Evolutionary conservation across 805 yeast genomes (phyloP).

Genomic region (Naumovozyma castellii): DNA sequence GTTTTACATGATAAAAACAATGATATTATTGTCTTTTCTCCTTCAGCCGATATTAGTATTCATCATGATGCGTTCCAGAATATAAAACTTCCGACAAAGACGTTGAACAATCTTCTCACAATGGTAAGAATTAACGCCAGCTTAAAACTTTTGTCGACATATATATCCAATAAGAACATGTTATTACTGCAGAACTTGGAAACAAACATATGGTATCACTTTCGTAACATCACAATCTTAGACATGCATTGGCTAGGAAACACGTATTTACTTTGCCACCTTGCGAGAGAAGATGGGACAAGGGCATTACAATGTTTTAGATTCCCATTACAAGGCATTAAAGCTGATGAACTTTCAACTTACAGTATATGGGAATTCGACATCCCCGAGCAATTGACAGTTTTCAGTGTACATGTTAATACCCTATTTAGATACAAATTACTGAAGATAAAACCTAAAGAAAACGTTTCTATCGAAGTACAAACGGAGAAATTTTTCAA

Average conservation of each 20-base stretch:
- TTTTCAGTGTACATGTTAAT: conserved; percentile 17
- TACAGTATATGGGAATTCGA: conserved; percentile 23
- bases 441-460: conserved; percentile 15
- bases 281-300: conserved; percentile 15
- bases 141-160: conserved; percentile 20
- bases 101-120: conserved; percentile 23
- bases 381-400: conserved; percentile 9
- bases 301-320: conserved; percentile 18
- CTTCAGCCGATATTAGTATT: conserved; percentile 14
- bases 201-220: conserved; percentile 24
- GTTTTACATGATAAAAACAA: conserved; percentile 20
- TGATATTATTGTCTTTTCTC: conserved; percentile 24
- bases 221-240: conserved; percentile 16
- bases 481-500: conserved; percentile 16
- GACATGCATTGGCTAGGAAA: conserved; percentile 28
- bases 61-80: conserved; percentile 16
- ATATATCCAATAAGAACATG: conserved; percentile 26
- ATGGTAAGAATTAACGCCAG: conserved; percentile 17
- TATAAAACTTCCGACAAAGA: conserved; percentile 25
- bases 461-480: conserved; percentile 3
- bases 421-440: conserved; percentile 15
- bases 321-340: conserved; percentile 16
- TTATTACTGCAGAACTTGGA: conserved; percentile 23
- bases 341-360: conserved; percentile 8
- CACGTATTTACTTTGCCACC: conserved; percentile 23